Base-by-base conservation (phyloP, 1,284 basidiomycete genomes). In the Leccinum angustisporum region DNA sequence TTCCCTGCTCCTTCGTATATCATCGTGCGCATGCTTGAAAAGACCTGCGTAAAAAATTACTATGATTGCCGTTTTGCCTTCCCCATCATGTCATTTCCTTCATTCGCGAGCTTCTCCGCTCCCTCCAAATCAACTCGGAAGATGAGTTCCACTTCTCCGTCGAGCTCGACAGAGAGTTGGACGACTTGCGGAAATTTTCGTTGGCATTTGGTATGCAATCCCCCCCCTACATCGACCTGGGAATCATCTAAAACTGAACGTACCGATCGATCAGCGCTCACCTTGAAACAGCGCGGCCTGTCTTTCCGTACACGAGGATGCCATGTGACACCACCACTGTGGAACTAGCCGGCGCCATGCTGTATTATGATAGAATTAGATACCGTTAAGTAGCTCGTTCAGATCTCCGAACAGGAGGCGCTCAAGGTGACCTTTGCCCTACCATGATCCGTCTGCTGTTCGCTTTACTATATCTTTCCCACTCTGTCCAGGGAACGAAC, bases 171-270 rank as follows among this genome's bases (percentile, higher is more conserved):
- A 67, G 57, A 62, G 65, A 74, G 46, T 58, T 75, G 2, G 53
- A 66, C 8, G 70, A 73, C 57, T n/a, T 57, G 53, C 65, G 72
- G 18, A 75, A 66, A 55, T 18, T 64, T 31, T 65, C 58, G 16
- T 57, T 75, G 3, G 72, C 61, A 56, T n/a, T 31, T 73, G 61
- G 75, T 70, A 56, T 48, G 54, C 27, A 25, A 27, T 21, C 21
- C 21, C 21, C 14, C 27, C 11, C 13, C 10, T 33, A 40, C 34
- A n/a, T 13, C 14, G 18, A n/a, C n/a, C 21, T 13, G 6, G 4
- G 9, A 21, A 51, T 40, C 38, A 30, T 25, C 31, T 16, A 7
- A 8, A 14, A 59, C 57, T 63, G 16, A 71, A 11, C 16, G 43
- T 7, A 21, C 9, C 25, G 46, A 14, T 18, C 4, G 33, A 25